Evolutionary conservation across 1,139 yeast species (phyloP).

Genomic region (Taphrina confusa): DNA sequence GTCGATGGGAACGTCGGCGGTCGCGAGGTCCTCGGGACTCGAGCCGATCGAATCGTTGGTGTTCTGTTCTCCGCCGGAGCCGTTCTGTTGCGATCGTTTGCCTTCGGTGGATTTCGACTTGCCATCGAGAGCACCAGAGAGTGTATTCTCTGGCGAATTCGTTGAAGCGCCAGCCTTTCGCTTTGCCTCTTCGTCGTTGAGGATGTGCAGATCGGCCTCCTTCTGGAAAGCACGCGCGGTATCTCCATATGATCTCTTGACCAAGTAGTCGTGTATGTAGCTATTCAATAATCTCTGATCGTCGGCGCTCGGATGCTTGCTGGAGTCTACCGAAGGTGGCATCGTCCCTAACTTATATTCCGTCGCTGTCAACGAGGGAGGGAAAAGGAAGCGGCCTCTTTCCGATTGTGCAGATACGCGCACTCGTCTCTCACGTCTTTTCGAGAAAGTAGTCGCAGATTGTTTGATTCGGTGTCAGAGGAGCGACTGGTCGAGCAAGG

Average conservation of each 20-base stretch:
- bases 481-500: too few species aligned
- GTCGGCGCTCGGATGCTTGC: constrained; percentile 13
- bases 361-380: neutral
- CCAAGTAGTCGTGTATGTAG: constrained; percentile 80
- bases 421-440: too few species aligned
- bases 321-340: constrained; percentile 10
- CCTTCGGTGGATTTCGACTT: neutral
- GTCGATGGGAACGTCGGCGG: constrained; percentile 48
- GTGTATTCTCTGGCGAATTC: constrained; percentile 1
- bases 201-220: constrained; percentile 61
- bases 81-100: constrained; percentile 9
- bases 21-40: neutral
- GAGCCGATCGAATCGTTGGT: neutral
- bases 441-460: too few species aligned
- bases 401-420: too few species aligned
- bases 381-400: too few species aligned
- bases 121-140: constrained; percentile 9
- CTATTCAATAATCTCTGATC: constrained; percentile 62
- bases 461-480: too few species aligned
- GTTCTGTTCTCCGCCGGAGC: neutral
- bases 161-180: constrained; percentile 9
- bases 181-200: constrained; percentile 13
- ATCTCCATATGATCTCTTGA: constrained; percentile 69
- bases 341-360: neutral
- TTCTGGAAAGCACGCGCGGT: constrained; percentile 71